A percentile compares a stretch with the other conserved stretches of the same genome.
Conservation (phyloP, 1,284 basidiomycete species). For the Cerioporus squamosus region DNA sequence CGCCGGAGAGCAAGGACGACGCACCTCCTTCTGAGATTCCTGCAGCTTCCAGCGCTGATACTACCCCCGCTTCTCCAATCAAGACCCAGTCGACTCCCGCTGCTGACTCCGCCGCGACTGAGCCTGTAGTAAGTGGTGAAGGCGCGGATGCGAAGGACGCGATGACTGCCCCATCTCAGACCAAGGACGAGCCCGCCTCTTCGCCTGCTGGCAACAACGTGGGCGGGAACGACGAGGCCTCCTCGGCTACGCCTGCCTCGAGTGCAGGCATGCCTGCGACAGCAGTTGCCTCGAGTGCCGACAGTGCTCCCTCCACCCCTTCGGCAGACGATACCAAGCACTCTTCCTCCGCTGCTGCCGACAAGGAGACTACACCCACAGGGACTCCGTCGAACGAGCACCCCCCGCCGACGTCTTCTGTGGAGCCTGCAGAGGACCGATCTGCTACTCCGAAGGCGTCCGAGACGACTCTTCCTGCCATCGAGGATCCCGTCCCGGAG, state of each 20-base stretch:
- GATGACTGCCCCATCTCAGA: background rate
- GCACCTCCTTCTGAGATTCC: background rate
- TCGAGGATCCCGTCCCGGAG: background rate
- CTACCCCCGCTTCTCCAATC: background rate
- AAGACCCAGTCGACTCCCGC: background rate
- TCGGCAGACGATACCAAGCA: background rate
- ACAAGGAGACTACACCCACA: background rate
- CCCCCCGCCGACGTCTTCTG: background rate
- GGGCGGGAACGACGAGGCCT: background rate
- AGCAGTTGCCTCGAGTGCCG: background rate
- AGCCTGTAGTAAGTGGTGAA: background rate
- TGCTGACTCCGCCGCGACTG: background rate
- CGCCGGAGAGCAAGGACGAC: background rate
- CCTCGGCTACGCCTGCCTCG: background rate
- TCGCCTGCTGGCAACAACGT: background rate
- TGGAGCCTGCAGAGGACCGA: background rate
- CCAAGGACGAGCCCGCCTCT: background rate
- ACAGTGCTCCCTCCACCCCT: background rate
- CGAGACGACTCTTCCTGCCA: background rate
- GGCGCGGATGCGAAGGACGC: background rate
- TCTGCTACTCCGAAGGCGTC: slow-evolving; percentile 1
- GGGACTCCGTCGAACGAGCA: background rate
- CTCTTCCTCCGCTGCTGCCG: background rate
- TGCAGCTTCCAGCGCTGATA: background rate
- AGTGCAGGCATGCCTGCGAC: background rate